Percentiles rank a stretch among this genome's conserved stretches.
Conservation (phyloP, 2,329 filamentous ascomycete species). For the Talaromyces sp. region DNA sequence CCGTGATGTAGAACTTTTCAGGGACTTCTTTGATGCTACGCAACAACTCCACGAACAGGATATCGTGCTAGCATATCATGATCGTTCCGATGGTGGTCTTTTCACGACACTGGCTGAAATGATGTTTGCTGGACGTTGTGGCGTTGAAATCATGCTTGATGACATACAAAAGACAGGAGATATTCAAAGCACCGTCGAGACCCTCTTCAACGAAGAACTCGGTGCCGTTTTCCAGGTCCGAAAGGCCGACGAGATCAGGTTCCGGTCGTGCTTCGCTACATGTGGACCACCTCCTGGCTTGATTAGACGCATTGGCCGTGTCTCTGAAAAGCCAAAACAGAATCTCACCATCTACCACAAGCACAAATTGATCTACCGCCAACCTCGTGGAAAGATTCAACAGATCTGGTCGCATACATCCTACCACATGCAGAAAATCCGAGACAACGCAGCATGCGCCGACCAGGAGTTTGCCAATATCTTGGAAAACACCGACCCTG, state of each 20-base stretch:
- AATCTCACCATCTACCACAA: conserved; percentile 70
- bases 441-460: conserved; percentile 83
- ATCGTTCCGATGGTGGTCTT: conserved; percentile 86
- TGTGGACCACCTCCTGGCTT: conserved; percentile 77
- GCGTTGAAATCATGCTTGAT: conserved; percentile 79
- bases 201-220: conserved; percentile 92
- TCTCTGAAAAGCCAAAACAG: conserved; percentile 64
- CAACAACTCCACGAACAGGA: conserved; percentile 60
- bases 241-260: conserved; percentile 74
- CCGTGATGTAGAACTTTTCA: conserved; percentile 71
- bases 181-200: conserved; percentile 62
- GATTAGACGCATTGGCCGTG: conserved; percentile 76
- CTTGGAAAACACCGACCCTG: conserved; percentile 69
- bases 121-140: conserved; percentile 95
- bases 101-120: conserved; percentile 90
- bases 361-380: conserved; percentile 61
- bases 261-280: conserved; percentile 85
- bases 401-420: conserved; percentile 86
- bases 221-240: conserved; percentile 94
- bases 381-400: conserved; percentile 69
- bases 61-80: conserved; percentile 87
- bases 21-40: conserved; percentile 88
- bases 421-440: conserved; percentile 80
- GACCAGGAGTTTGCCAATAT: conserved; percentile 76
- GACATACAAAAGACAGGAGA: conserved; percentile 56